Base-by-base conservation (phyloP, 164 flowering plant genomes). In the Chloranthus sessilifolius region DNA sequence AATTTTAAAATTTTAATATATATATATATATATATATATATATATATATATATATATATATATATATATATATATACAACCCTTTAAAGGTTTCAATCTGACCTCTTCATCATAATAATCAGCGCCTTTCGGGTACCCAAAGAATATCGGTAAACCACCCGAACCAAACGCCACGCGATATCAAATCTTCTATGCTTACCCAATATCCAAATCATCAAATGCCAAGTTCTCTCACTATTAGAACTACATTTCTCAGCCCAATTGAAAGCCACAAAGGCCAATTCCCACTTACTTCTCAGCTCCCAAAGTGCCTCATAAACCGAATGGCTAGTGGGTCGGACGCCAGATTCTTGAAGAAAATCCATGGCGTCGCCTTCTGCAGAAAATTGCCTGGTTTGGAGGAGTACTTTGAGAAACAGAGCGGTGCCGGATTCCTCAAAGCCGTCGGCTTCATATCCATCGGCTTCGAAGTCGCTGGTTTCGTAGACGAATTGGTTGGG, bases 71-170 rank as follows among this genome's bases (percentile, higher is more conserved):
- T n/a, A n/a, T n/a, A n/a, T n/a, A n/a, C n/a, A n/a, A n/a, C n/a
- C n/a, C n/a, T n/a, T n/a, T n/a, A n/a, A n/a, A n/a, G n/a, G n/a
- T n/a, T n/a, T n/a, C n/a, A 50, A 33, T 38, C 44, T 70, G 47
- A 91, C 98, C 92, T 70, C 40, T 85, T 87, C 42, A 91, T 82
- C 86, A 91, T 63, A 52, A 75, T 60, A 35, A 85, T 64, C 80
- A 85, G 58, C 1, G 86, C 74, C 20, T 45, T 51, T 24, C 78
- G 71, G 16, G 77, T 58, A 53, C 55, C 73, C 65, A 65, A 47
- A 0, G 65, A 64, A 35, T 56, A 53, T n/a, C 54, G 60, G 52
- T 70, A 54, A 69, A 77, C 60, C 33, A 78, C 78, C 1, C 78
- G 60, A 30, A 91, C 73, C 66, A 91, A 53, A 64, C 73, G 50